Evolutionary conservation across 2,329 filamentous ascomycete genomes (phyloP), one percentile per base, ranked within the genome.

Genomic region (Fusarium anguioides): DNA sequence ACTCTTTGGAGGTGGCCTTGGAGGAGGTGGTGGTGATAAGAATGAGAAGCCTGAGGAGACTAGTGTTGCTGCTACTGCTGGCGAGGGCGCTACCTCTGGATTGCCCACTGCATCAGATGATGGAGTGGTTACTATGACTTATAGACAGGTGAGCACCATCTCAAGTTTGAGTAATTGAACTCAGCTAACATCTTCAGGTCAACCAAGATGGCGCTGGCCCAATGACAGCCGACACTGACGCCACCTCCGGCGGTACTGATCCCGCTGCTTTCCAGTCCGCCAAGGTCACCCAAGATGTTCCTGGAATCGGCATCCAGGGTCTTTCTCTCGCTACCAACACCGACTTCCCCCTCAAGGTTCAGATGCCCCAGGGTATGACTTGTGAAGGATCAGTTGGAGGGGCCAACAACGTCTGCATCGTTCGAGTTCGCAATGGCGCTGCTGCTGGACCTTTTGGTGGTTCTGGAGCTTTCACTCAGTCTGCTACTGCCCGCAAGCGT

Each of bases 171-270:
- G 8, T 11, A 5, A 15, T 17, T 15, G 4, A 0, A 1, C 9
- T 3, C 5, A 1, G 14, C 36, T 60, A 37, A 60, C 56, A 20
- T 12, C 3, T 1, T 0, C 24, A 91, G 80, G 86, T 91, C 80
- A 91, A 91, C 83, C 88, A 91, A 76, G 89, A 91, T 70, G 89
- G 89, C 21, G 89, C 88, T 1, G 89, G 89, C 3, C 88, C 88
- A 3, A 78, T 91, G 45, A 84, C 80, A 27, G 88, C 88, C 10
- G 80, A 81, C 40, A 80, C 91, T 46, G 89, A 91, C 72, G 78
- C 81, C 39, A 89, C 87, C 24, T 90, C 87, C 3, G 88, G 87
- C 31, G 89, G 89, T 52, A 87, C 83, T 6, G 86, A 90, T 71
- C 35, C 83, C 23, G 72, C 77, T 37, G 89, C 89, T 27, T 91